Evolutionary conservation across 2,329 filamentous ascomycete genomes (phyloP).

Genomic region (Hawksworthiomyces lignivorus): DNA sequence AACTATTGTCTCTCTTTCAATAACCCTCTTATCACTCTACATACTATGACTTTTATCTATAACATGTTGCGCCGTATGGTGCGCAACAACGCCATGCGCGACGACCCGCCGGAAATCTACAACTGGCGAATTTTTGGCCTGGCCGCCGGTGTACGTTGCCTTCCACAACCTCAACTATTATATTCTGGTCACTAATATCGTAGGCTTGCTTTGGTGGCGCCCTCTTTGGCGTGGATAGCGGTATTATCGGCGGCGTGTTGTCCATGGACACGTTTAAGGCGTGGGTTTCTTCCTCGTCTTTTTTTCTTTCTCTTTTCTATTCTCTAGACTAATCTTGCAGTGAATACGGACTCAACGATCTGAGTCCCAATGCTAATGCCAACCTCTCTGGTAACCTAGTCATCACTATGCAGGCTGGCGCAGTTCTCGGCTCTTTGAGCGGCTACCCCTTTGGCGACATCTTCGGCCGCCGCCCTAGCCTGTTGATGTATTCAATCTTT

Average conservation of each 20-base stretch:
- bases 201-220: conserved; percentile 17
- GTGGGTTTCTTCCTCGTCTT: conserved; percentile 34
- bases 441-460: conserved; percentile 19
- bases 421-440: conserved; percentile 15
- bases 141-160: conserved; percentile 38
- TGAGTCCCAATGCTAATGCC: conserved; percentile 12
- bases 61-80: conserved; percentile 22
- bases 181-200: background rate
- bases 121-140: conserved; percentile 59
- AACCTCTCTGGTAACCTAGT: conserved; percentile 17
- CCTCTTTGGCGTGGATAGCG: conserved; percentile 19
- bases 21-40: no score
- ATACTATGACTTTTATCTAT: conserved; percentile 1
- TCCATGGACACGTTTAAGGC: conserved; percentile 13
- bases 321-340: background rate
- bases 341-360: conserved; percentile 28
- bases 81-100: conserved; percentile 52
- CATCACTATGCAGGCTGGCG: conserved; percentile 17
- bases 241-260: conserved; percentile 19
- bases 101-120: conserved; percentile 59
- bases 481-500: conserved; percentile 20
- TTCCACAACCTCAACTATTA: no score
- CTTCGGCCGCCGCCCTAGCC: conserved; percentile 21
- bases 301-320: background rate
- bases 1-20: no score